Base-by-base conservation (phyloP, 768 basidiomycete genomes). In the Amyloporia xantha region DNA sequence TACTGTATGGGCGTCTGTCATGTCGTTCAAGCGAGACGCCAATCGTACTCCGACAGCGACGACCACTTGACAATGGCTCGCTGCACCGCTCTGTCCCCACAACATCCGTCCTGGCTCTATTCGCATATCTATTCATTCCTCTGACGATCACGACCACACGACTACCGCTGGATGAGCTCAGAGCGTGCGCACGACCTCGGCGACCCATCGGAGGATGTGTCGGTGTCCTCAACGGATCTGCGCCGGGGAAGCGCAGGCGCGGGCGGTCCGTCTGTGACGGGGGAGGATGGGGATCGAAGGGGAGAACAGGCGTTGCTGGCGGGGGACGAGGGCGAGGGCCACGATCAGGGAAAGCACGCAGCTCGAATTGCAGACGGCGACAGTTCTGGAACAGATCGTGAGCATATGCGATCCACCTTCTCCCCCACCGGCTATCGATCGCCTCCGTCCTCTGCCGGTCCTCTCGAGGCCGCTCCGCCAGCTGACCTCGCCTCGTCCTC, bases 381-480 rank as follows among this genome's bases (percentile, higher is more conserved):
- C 30, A 33, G 9, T 7, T 15, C 9, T 17, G 38, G 10, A 39
- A 39, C 38, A 39, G 38, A 39, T 39, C 38, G 38, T 9, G 17
- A 9, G 38, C 9, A 19, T 9, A 6, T 23, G 19, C 47, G 47
- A 48, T 48, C 19, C 26, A 11, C 36, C 20, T 20, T 17, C 30
- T 20, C 7, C 6, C 47, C 47, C 15, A 5, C 38, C 24, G 23
- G 48, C 41, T 21, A 49, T 49, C 48, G 48, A 49, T 41, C 48
- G 35, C 23, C 40, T 19, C 13, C 39, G 17, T 13, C 48, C 21
- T 19, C 17, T 27, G 17, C 13, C 48, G 7, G 27, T 28, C 25
- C 7, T 19, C 10, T 6, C 38, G 10, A 39, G 38, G 15, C 38
- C 9, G 15, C 38, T 7, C 19, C 10, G 6, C 9, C 23, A 12